Conservation (phyloP, 1,284 basidiomycete species). For the Ustilago hordei region DNA sequence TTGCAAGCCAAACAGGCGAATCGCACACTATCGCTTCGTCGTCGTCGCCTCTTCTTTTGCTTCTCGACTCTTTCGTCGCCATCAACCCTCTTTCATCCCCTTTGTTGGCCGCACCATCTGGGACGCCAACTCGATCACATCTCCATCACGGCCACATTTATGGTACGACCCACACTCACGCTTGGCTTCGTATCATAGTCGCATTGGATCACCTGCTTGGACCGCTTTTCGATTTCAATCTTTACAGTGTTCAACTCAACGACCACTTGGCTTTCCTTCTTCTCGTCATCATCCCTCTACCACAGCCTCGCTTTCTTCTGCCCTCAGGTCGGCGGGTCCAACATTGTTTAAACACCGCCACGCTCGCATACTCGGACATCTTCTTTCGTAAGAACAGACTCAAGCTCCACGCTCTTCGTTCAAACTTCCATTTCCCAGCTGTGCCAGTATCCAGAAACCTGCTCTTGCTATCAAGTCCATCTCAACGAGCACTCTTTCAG, state of each 20-base stretch:
- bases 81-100: neutral
- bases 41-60: neutral
- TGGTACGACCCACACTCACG: too few species aligned
- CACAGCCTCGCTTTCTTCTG: neutral
- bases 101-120: neutral
- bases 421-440: neutral
- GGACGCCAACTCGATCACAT: neutral
- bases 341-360: neutral
- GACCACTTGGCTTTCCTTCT: neutral
- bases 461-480: neutral
- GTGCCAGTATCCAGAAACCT: neutral
- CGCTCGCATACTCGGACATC: neutral
- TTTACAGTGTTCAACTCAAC: neutral
- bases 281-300: neutral
- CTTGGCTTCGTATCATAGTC: neutral
- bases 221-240: neutral
- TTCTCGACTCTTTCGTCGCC: constrained; percentile 6
- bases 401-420: neutral
- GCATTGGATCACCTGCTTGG: constrained; percentile 6
- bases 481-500: neutral
- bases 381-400: neutral
- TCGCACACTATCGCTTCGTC: neutral
- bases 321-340: neutral
- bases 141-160: neutral
- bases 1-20: neutral